Evolutionary conservation across 2,329 filamentous ascomycete genomes (phyloP).

Genomic region (Neocucurbitaria cava): DNA sequence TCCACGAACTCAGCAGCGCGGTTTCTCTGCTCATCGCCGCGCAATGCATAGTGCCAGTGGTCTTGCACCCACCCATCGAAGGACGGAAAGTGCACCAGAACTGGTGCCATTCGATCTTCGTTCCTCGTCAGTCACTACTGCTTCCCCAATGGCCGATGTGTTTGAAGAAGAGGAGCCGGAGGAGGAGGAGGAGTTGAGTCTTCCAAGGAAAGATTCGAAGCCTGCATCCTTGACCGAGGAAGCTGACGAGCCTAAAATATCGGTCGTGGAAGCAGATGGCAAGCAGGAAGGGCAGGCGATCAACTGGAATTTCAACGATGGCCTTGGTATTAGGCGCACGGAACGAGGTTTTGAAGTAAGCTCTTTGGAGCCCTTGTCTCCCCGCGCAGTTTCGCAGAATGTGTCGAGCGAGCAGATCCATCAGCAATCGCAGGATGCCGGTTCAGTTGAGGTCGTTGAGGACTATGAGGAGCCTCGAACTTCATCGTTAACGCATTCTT

Average conservation of each 20-base stretch:
- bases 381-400: constrained; percentile 25
- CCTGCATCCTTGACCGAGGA: constrained; percentile 34
- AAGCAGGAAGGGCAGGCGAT: constrained; percentile 48
- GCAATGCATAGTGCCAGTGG: constrained; percentile 79
- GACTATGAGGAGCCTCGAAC: constrained; percentile 57
- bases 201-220: constrained; percentile 13
- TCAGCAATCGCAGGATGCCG: constrained; percentile 29
- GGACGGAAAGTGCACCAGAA: constrained; percentile 81
- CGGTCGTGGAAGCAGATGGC: constrained; percentile 55
- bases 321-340: constrained; percentile 43
- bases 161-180: constrained; percentile 82
- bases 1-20: constrained; percentile 58
- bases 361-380: constrained; percentile 34
- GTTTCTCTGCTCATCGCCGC: constrained; percentile 59
- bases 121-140: constrained; percentile 61
- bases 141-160: constrained; percentile 81
- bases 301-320: constrained; percentile 54
- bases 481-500: constrained; percentile 58
- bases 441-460: constrained; percentile 54
- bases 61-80: constrained; percentile 78
- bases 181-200: constrained; percentile 58
- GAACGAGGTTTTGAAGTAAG: constrained; percentile 12
- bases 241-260: constrained; percentile 51
- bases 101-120: constrained; percentile 74
- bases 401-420: constrained; percentile 8